Percentiles rank a stretch among this genome's conserved stretches.
phyloP scores from a whole-genome alignment of 2,329 filamentous ascomycete genomes.

The Aspergillus puulaauensis region DNA sequence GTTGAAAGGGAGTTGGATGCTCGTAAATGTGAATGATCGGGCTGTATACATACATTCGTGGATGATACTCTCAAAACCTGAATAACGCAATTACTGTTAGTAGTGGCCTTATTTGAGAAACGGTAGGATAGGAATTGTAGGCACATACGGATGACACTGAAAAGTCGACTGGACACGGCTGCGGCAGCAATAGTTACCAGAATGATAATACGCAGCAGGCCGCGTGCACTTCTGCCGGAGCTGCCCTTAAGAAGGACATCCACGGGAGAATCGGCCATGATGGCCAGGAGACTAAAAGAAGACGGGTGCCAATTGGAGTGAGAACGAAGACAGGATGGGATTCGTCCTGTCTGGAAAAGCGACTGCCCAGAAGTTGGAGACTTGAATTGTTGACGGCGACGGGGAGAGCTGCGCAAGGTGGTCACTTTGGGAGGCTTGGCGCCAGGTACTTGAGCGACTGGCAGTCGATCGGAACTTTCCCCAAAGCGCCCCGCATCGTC shows the following conservation, averaged over 20 bases:
- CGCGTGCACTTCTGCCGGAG: conserved; percentile 77
- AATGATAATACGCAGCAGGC: conserved; percentile 85
- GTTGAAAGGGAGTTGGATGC: background rate
- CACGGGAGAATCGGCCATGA: conserved; percentile 48
- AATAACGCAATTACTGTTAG: conserved; percentile 1
- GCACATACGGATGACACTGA: conserved; percentile 91
- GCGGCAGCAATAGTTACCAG: conserved; percentile 87
- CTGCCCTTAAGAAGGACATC: conserved; percentile 71
- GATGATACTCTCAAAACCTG: conserved; percentile 97
- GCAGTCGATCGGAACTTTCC: conserved; percentile 25
- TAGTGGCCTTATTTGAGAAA: no score
- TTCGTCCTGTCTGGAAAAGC: conserved; percentile 14
- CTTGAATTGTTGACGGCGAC: conserved; percentile 21
- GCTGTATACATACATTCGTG: conserved; percentile 81
- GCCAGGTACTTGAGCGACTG: conserved; percentile 17
- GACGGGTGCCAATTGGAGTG: conserved; percentile 30
- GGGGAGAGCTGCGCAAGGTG: conserved; percentile 42
- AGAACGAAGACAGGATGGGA: conserved; percentile 27
- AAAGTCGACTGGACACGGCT: conserved; percentile 88
- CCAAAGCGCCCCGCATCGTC: conserved; percentile 33
- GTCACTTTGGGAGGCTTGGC: conserved; percentile 44
- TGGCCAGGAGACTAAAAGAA: conserved; percentile 35
- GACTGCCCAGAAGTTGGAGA: conserved; percentile 24
- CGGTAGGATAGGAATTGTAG: background rate
- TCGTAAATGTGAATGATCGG: background rate